Evolutionary conservation across 441 rosid genomes (phyloP), one percentile per base, ranked within the genome.

Genomic region (Erysimum cheiri): DNA sequence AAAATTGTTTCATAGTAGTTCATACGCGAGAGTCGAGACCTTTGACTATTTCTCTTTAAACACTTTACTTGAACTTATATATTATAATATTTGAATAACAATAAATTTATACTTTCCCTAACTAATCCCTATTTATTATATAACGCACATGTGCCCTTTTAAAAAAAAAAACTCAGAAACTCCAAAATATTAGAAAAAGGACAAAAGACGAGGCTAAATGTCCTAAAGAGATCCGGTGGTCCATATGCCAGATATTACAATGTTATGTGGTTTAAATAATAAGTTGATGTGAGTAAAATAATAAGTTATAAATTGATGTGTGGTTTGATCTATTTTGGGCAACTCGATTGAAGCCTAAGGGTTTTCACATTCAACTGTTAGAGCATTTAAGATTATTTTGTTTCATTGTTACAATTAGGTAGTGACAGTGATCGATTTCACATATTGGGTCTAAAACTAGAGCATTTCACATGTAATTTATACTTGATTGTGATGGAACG

Each of bases 281-380:
- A n/a, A n/a, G n/a, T n/a, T n/a, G n/a, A 66, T 46, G 61, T 66
- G 62, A 39, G 32, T 73, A 14, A 50, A 15, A 59, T 40, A 41
- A 40, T 50, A 48, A 12, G 4, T 35, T 17, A 43, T 40, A 12
- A 17, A 22, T 39, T 50, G 60, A 49, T 49, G 59, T 24, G 41
- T 64, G 15, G 48, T 19, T 32, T 39, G 53, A 37, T 64, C 44
- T 49, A 67, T 37, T 47, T 60, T 74, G 36, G 50, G 64, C 35
- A 67, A 57, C 35, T 28, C 10, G 43, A 66, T 35, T 47, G 57
- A 61, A 52, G 46, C 55, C n/a, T 24, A 58, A 67, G 49, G 67
- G 72, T 67, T 73, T 73, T 73, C 77, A 67, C 58, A 67, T 35
- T 73, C 26, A 73, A 67, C 33, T 73, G 62, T 73, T 41, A 12